Evolutionary conservation across 768 basidiomycete species (phyloP).

Genomic region (Tricholoma terreum): DNA sequence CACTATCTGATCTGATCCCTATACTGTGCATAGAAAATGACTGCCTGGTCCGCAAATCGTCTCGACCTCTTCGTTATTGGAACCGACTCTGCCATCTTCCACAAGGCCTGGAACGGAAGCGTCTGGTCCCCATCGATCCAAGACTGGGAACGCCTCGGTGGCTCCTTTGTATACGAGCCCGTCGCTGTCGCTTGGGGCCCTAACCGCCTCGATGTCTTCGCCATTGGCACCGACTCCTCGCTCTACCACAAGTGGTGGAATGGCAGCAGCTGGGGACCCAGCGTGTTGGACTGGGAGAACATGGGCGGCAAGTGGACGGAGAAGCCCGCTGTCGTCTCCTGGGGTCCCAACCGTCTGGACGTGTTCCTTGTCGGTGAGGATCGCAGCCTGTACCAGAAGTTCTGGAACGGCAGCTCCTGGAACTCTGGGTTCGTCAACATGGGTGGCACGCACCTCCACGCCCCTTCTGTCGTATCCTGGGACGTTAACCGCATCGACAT

Average conservation of each 20-base stretch:
- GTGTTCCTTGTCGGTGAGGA: not conserved
- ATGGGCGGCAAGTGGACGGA: too few relatives aligned
- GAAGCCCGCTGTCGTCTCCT: not conserved
- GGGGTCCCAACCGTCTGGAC: not conserved
- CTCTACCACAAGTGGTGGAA: slow-evolving; percentile 14
- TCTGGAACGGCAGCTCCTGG: not conserved
- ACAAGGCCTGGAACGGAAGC: slow-evolving; percentile 11
- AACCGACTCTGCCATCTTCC: slow-evolving; percentile 13
- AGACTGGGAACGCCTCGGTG: too few relatives aligned
- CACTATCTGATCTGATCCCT: not conserved
- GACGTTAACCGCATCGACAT: not conserved
- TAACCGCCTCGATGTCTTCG: slow-evolving; percentile 14
- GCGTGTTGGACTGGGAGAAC: not conserved
- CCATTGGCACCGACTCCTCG: slow-evolving; percentile 7
- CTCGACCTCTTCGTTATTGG: slow-evolving; percentile 17
- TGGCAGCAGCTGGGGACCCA: slow-evolving; percentile 5
- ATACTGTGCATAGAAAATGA: not conserved
- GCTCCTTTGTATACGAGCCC: too few relatives aligned
- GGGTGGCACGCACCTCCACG: not conserved
- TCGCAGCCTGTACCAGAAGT: not conserved
- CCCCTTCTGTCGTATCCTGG: not conserved
- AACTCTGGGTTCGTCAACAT: not conserved
- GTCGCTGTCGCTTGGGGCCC: not conserved
- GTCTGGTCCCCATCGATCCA: too few relatives aligned
- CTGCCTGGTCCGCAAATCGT: slow-evolving; percentile 8